These are phyloP conservation scores for Metarhizium sp. DNA, from an alignment of 2,329 filamentous ascomycete genomes.

Conservation along the genomic window DNA sequence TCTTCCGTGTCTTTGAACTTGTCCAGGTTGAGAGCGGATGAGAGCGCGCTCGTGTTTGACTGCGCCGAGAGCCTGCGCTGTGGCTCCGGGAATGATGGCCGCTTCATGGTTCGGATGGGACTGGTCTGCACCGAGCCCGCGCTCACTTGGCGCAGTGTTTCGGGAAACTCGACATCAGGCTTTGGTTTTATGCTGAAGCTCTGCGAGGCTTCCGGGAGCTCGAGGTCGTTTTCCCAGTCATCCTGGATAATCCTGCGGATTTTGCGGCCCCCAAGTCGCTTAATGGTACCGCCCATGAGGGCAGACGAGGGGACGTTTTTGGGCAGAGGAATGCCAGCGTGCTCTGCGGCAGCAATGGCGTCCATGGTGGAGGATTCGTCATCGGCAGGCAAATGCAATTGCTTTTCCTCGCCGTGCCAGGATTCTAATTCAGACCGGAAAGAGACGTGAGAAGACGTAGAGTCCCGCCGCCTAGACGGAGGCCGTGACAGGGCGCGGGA, in stretches of 20 bases:
- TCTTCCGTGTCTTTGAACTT: conserved; percentile 55
- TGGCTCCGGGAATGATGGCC: conserved; percentile 14
- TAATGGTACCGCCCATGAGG: conserved; percentile 85
- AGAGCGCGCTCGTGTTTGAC: conserved; percentile 25
- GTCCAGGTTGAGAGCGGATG: conserved; percentile 47
- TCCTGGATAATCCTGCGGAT: conserved; percentile 65
- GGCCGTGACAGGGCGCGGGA: conserved; percentile 6
- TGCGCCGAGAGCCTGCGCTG: conserved; percentile 21
- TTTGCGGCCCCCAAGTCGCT: conserved; percentile 70
- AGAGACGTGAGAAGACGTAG: conserved; percentile 72
- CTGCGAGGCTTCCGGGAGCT: conserved; percentile 51
- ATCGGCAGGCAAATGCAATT: conserved; percentile 74
- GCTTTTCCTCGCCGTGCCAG: conserved; percentile 70
- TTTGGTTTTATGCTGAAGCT: conserved; percentile 56
- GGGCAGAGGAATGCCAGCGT: conserved; percentile 86
- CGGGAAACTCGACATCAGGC: conserved; percentile 54
- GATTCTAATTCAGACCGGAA: conserved; percentile 76
- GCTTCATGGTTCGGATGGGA: conserved; percentile 33
- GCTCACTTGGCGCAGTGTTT: conserved; percentile 58
- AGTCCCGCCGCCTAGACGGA: conserved; percentile 53
- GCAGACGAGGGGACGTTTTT: conserved; percentile 80
- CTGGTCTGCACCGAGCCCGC: conserved; percentile 43
- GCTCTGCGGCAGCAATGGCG: conserved; percentile 78
- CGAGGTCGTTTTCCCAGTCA: conserved; percentile 74
- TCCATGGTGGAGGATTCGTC: conserved; percentile 77